Conservation (phyloP, 495 filamentous ascomycete genomes). For the Podospora pseudoanserina region DNA sequence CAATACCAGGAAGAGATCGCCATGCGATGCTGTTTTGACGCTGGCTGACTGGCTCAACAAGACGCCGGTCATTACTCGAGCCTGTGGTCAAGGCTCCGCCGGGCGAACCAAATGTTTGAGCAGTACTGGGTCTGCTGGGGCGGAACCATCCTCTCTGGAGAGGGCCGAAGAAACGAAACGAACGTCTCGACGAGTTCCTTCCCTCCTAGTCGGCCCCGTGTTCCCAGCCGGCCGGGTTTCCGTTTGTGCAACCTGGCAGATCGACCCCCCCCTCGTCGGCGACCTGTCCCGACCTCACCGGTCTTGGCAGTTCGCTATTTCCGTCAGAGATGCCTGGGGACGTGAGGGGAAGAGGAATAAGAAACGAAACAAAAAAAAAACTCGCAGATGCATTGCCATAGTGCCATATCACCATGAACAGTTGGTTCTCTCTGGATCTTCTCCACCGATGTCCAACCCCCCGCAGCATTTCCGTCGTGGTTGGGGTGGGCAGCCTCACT, state of each 20-base stretch:
- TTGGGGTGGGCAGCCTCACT: not conserved
- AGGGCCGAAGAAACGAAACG: constrained; percentile 2
- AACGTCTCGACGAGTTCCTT: not conserved
- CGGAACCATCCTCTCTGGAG: not conserved
- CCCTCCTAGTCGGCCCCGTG: constrained; percentile 1
- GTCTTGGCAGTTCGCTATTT: constrained; percentile 13
- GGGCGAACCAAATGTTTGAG: not conserved
- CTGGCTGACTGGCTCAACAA: not conserved
- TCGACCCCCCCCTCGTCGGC: constrained; percentile 8
- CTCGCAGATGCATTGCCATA: not conserved
- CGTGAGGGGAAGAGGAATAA: not conserved
- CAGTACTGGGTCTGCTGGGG: not conserved
- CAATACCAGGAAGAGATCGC: constrained; percentile 1
- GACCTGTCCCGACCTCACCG: constrained; percentile 16
- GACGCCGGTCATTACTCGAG: not conserved
- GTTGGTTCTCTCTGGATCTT: too few species aligned
- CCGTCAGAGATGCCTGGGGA: not conserved
- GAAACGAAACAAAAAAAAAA: not conserved
- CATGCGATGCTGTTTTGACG: not conserved
- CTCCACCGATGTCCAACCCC: not conserved
- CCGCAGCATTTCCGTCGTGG: not conserved
- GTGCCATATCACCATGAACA: too few species aligned
- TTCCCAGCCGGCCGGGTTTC: constrained; percentile 21
- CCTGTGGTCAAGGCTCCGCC: not conserved
- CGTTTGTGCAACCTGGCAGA: constrained; percentile 15